Evolutionary conservation across 2,329 filamentous ascomycete genomes (phyloP).

Genomic region (Monascus ruber): DNA sequence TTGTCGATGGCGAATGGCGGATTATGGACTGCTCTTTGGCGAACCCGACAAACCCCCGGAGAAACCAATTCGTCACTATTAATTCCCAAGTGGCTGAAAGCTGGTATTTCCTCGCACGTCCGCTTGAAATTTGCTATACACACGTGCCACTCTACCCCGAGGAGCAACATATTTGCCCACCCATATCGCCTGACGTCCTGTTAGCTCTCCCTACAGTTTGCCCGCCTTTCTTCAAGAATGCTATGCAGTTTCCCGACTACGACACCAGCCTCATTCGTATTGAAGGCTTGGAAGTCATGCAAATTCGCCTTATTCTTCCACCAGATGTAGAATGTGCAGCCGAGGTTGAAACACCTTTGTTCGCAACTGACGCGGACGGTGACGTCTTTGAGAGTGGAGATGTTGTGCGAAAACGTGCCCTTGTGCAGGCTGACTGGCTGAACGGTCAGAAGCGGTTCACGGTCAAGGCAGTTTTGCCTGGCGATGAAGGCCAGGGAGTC

Average conservation of each 20-base stretch:
- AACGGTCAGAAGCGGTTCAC: constrained; percentile 81
- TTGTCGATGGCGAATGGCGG: constrained; percentile 91
- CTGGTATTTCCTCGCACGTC: constrained; percentile 90
- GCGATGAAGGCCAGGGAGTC: constrained; percentile 78
- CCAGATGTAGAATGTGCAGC: constrained; percentile 83
- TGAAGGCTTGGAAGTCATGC: constrained; percentile 86
- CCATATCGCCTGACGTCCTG: constrained; percentile 73
- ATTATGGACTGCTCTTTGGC: constrained; percentile 91
- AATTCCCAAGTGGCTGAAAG: constrained; percentile 61
- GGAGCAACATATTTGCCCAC: constrained; percentile 88
- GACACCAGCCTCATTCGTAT: constrained; percentile 78
- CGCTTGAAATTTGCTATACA: constrained; percentile 86
- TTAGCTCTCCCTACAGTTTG: constrained; percentile 77
- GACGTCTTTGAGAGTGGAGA: constrained; percentile 92
- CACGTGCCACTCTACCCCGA: constrained; percentile 79
- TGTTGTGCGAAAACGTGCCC: constrained; percentile 67
- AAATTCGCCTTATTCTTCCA: constrained; percentile 78
- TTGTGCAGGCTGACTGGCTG: constrained; percentile 88
- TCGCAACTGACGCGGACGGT: constrained; percentile 72
- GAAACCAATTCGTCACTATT: constrained; percentile 63
- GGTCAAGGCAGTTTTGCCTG: constrained; percentile 80
- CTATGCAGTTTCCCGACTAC: constrained; percentile 71
- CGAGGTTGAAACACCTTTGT: constrained; percentile 77
- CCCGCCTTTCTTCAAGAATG: constrained; percentile 76
- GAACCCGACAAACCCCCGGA: constrained; percentile 76